phyloP scores from a whole-genome alignment of 73 alveolate genomes.

The Tetrahymena malaccensis region DNA sequence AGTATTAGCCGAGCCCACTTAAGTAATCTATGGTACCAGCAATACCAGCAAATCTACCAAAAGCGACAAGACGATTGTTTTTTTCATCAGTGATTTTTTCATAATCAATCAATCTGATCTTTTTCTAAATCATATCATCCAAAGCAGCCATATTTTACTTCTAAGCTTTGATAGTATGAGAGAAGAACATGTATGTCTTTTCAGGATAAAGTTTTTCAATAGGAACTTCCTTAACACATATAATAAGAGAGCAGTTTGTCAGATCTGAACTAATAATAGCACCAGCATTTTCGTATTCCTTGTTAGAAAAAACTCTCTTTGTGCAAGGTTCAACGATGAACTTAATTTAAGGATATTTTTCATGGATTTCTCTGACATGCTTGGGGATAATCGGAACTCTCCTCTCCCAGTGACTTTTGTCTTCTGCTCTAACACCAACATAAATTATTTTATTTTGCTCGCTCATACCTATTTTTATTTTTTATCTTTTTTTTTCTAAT shows the following conservation, averaged over 20 bases:
- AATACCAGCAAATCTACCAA: slow-evolving; percentile 80
- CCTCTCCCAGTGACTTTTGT: slow-evolving; percentile 78
- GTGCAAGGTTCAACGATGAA: slow-evolving; percentile 74
- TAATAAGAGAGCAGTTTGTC: slow-evolving; percentile 52
- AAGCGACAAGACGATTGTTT: slow-evolving; percentile 60
- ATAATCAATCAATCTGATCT: slow-evolving; percentile 70
- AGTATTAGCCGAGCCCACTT: slow-evolving; percentile 70
- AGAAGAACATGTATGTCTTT: slow-evolving; percentile 68
- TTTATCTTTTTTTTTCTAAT: not conserved
- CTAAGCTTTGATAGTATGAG: slow-evolving; percentile 80
- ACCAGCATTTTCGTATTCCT: slow-evolving; percentile 68
- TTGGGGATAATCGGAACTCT: slow-evolving; percentile 75
- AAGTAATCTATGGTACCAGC: slow-evolving; percentile 75
- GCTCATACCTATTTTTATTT: slow-evolving; percentile 2
- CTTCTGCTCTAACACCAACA: slow-evolving; percentile 67
- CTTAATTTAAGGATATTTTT: slow-evolving; percentile 41
- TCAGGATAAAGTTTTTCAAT: slow-evolving; percentile 42
- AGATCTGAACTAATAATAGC: slow-evolving; percentile 65
- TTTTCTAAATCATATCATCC: slow-evolving; percentile 63
- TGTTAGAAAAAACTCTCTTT: slow-evolving; percentile 63
- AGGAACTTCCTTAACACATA: slow-evolving; percentile 80
- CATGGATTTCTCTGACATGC: slow-evolving; percentile 26
- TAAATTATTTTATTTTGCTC: slow-evolving; percentile 14
- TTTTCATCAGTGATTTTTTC: slow-evolving; percentile 64
- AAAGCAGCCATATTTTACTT: slow-evolving; percentile 72